A percentile compares a stretch with the other conserved stretches of the same genome.
Evolutionary conservation across 768 basidiomycete genomes (phyloP).

Genomic region (Phlegmacium glaucopus): DNA sequence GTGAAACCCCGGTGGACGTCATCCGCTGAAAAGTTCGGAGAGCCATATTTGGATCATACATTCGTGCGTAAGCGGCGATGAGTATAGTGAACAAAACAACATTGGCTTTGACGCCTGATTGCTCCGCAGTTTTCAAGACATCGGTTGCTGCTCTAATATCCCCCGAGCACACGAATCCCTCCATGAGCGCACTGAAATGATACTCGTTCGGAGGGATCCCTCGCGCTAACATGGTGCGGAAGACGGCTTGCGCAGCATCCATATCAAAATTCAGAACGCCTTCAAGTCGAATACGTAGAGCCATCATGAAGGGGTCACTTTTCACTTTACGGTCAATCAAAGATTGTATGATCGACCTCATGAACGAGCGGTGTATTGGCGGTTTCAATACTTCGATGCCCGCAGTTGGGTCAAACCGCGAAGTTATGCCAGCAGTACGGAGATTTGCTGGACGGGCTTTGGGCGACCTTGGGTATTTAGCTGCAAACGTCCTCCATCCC

Average conservation of each 20-base stretch:
- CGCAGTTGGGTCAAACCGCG: conserved; percentile 46
- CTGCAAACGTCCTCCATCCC: conserved; percentile 45
- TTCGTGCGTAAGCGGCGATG: conserved; percentile 67
- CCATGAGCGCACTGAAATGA: conserved; percentile 75
- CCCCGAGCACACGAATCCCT: conserved; percentile 63
- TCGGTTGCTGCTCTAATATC: conserved; percentile 54
- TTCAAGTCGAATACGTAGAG: conserved; percentile 62
- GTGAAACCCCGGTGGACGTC: conserved; percentile 55
- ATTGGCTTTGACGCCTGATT: conserved; percentile 52
- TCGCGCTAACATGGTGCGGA: conserved; percentile 56
- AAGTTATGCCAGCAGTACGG: conserved; percentile 11
- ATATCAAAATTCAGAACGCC: conserved; percentile 50
- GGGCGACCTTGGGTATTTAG: conserved; percentile 25
- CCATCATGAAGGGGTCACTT: conserved; percentile 55
- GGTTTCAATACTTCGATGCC: conserved; percentile 36
- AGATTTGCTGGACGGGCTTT: background rate
- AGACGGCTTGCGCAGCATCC: conserved; percentile 47
- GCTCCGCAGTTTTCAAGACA: conserved; percentile 49
- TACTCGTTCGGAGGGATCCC: conserved; percentile 71
- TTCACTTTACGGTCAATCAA: conserved; percentile 45
- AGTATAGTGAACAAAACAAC: conserved; percentile 76
- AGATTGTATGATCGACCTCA: conserved; percentile 40
- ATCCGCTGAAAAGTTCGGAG: conserved; percentile 57
- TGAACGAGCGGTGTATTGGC: conserved; percentile 16
- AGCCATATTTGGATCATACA: conserved; percentile 51